Percentiles rank a stretch among this genome's conserved stretches.
These are phyloP conservation scores for Saccharum officinarum DNA, from an alignment of 176 grass and related monocot species.

Conservation along the genomic window DNA sequence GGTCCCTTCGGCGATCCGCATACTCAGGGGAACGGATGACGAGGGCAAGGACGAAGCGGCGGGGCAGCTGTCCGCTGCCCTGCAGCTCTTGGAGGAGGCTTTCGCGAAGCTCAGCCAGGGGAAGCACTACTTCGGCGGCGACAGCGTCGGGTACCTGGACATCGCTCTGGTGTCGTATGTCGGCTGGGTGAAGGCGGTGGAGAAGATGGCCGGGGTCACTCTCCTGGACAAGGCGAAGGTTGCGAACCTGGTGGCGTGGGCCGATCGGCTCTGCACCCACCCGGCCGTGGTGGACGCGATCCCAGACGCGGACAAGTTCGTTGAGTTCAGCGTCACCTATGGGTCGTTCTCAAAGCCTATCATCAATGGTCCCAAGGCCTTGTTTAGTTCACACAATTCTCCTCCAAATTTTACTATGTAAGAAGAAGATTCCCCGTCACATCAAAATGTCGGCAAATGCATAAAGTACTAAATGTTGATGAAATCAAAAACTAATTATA, in stretches of 20 bases:
- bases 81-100: conserved; percentile 52
- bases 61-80: not conserved
- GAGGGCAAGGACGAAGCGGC: not conserved
- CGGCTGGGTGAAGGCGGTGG: conserved; percentile 39
- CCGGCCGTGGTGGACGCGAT: conserved; percentile 35
- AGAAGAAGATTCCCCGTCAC: too few species aligned
- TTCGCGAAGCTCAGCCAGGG: conserved; percentile 38
- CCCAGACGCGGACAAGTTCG: conserved; percentile 37
- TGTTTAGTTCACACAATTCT: too few species aligned
- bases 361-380: not conserved
- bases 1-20: not conserved
- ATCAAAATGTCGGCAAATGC: too few species aligned
- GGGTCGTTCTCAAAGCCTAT: not conserved
- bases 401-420: too few species aligned
- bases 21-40: not conserved
- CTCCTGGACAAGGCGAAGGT: conserved; percentile 44
- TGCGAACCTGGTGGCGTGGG: conserved; percentile 50
- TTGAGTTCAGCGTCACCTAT: conserved; percentile 27
- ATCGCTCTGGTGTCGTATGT: conserved; percentile 41
- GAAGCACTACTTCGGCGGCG: conserved; percentile 62
- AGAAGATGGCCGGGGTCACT: conserved; percentile 21
- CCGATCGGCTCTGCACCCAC: conserved; percentile 32
- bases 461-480: too few species aligned
- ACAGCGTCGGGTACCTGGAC: conserved; percentile 54
- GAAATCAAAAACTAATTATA: too few species aligned